Percentiles rank a stretch among this genome's conserved stretches.
These are phyloP conservation scores for Candida jianshihensis DNA, from an alignment of 805 yeast species.

Conservation along the genomic window DNA sequence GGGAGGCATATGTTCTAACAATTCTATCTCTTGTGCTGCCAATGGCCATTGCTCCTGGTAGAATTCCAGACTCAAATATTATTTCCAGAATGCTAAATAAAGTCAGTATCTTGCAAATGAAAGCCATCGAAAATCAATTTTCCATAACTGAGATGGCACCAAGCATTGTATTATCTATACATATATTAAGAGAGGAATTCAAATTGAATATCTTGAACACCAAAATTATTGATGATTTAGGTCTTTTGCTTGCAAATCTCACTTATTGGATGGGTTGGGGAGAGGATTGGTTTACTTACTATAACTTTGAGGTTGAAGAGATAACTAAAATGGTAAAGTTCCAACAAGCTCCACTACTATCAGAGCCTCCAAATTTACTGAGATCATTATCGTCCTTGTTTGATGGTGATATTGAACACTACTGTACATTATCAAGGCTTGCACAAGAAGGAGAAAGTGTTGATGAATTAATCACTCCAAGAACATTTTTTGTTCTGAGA, in stretches of 20 bases:
- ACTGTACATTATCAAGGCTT: constrained; percentile 58
- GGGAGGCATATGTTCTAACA: constrained; percentile 52
- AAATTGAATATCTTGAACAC: constrained; percentile 45
- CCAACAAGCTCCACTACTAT: constrained; percentile 28
- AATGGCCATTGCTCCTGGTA: constrained; percentile 25
- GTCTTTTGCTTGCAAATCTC: constrained; percentile 51
- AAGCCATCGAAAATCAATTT: constrained; percentile 22
- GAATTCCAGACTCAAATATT: constrained; percentile 7
- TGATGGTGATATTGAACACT: constrained; percentile 39
- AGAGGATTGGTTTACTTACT: constrained; percentile 53
- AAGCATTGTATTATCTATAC: constrained; percentile 60
- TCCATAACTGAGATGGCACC: constrained; percentile 50
- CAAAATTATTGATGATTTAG: constrained; percentile 33
- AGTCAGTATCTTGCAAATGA: constrained; percentile 11
- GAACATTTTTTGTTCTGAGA: constrained; percentile 51
- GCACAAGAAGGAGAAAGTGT: constrained; percentile 54
- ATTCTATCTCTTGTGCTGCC: constrained; percentile 46
- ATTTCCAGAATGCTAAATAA: constrained; percentile 7
- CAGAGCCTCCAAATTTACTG: constrained; percentile 54
- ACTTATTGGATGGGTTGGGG: constrained; percentile 73
- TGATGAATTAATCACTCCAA: constrained; percentile 57
- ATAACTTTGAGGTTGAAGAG: constrained; percentile 28
- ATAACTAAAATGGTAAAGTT: constrained; percentile 37
- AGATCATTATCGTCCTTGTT: constrained; percentile 48
- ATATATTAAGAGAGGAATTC: constrained; percentile 70